Conservation (phyloP, 2,329 filamentous ascomycete species). For the Pochonia chlamydosporia region DNA sequence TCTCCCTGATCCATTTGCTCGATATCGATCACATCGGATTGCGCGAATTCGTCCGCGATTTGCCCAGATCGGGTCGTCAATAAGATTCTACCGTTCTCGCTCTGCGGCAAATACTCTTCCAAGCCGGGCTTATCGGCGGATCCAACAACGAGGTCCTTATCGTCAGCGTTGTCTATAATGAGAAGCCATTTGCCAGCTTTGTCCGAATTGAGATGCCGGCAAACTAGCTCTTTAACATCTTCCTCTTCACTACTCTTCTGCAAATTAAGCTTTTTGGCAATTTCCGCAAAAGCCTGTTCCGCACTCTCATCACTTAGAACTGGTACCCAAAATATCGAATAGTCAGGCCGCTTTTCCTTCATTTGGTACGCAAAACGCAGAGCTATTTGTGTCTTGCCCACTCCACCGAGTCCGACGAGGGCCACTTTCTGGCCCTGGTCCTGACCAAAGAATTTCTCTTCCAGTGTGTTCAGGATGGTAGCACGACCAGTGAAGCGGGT, state of each 20-base stretch:
- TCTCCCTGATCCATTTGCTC: slow-evolving; percentile 21
- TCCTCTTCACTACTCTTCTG: slow-evolving; percentile 40
- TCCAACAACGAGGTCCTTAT: slow-evolving; percentile 20
- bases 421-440: slow-evolving; percentile 13
- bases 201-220: slow-evolving; percentile 22
- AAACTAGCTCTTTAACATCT: slow-evolving; percentile 57
- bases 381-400: slow-evolving; percentile 32
- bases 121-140: slow-evolving; percentile 12
- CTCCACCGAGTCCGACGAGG: slow-evolving; percentile 28
- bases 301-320: slow-evolving; percentile 18
- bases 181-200: slow-evolving; percentile 26
- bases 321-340: slow-evolving; percentile 34
- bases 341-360: slow-evolving; percentile 22
- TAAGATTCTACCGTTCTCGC: slow-evolving; percentile 22
- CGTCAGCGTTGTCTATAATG: slow-evolving; percentile 33
- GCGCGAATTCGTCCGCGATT: slow-evolving; percentile 20
- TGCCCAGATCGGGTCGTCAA: slow-evolving; percentile 28
- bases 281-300: slow-evolving; percentile 24
- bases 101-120: slow-evolving; percentile 22
- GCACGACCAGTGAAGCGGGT: slow-evolving; percentile 20
- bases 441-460: slow-evolving; percentile 18
- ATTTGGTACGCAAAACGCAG: slow-evolving; percentile 31
- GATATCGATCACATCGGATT: slow-evolving; percentile 19
- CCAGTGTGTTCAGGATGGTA: slow-evolving; percentile 16
- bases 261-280: slow-evolving; percentile 23